These are phyloP conservation scores for Bothriochloa decipiens DNA, from an alignment of 176 grass and related monocot genomes.

Conservation along the genomic window DNA sequence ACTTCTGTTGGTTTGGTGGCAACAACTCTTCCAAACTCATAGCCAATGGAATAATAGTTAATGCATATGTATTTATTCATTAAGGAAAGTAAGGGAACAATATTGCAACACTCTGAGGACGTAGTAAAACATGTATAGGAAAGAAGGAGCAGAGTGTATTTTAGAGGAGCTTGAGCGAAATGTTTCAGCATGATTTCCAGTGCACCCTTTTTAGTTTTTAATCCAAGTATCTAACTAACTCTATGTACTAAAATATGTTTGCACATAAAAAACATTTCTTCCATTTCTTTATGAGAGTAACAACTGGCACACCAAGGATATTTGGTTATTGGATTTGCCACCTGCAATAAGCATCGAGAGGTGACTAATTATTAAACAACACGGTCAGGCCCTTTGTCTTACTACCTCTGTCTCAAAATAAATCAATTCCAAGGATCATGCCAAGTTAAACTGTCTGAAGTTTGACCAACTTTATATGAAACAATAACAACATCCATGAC, in stretches of 20 bases:
- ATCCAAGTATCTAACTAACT: not conserved
- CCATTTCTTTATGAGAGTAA: not conserved
- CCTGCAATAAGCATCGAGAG: conserved; percentile 53
- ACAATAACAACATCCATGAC: no score
- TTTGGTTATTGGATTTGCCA: conserved; percentile 97
- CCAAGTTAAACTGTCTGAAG: no score
- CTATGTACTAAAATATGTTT: not conserved
- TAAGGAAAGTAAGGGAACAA: conserved; percentile 40
- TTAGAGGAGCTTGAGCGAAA: not conserved
- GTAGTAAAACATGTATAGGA: not conserved
- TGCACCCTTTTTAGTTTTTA: not conserved
- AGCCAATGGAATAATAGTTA: conserved; percentile 72
- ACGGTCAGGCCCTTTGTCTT: not conserved
- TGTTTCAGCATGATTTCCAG: not conserved
- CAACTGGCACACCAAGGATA: conserved; percentile 62
- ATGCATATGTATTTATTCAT: conserved; percentile 68
- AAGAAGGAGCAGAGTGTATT: not conserved
- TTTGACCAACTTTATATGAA: no score
- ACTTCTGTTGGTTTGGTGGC: conserved; percentile 51
- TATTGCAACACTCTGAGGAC: not conserved
- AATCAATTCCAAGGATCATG: no score
- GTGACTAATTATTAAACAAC: conserved; percentile 9
- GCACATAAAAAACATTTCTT: not conserved
- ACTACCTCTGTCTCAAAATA: no score
- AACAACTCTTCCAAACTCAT: conserved; percentile 55